Percentiles rank a stretch among this genome's conserved stretches.
Conservation (phyloP, 176 grass and related monocot genomes). For the Triticum aestivum region DNA sequence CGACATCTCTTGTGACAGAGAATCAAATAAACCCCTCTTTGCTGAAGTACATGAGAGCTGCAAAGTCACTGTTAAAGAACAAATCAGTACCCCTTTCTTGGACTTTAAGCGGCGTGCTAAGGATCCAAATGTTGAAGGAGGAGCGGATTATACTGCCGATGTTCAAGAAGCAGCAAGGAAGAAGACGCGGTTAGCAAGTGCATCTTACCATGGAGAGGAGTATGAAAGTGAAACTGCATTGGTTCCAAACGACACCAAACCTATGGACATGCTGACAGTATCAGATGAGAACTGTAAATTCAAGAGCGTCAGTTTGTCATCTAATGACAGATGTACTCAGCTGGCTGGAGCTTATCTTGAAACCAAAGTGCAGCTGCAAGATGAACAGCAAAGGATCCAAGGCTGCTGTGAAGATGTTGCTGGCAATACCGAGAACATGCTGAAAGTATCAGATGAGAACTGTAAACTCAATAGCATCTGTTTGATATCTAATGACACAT, state of each 20-base stretch:
- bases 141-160: constrained; percentile 12
- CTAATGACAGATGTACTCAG: constrained; percentile 23
- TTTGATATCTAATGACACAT: constrained; percentile 29
- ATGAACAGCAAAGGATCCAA: constrained; percentile 30
- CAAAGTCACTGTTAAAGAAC: constrained; percentile 21
- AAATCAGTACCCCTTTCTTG: constrained; percentile 19
- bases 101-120: constrained; percentile 27
- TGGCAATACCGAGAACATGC: not conserved
- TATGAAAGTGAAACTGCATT: constrained; percentile 13
- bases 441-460: constrained; percentile 24
- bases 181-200: constrained; percentile 28
- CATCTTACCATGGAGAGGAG: constrained; percentile 37
- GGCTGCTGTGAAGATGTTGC: constrained; percentile 11
- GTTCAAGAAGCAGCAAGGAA: constrained; percentile 33
- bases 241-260: not conserved
- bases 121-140: constrained; percentile 12
- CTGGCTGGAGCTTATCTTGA: constrained; percentile 27
- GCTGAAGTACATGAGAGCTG: constrained; percentile 27
- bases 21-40: not conserved
- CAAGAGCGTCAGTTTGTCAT: constrained; percentile 13
- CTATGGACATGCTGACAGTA: constrained; percentile 5
- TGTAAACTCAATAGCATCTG: not conserved
- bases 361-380: constrained; percentile 23
- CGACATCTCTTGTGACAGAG: constrained; percentile 14
- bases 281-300: constrained; percentile 29